These are phyloP conservation scores for Thyridium curvatum DNA, from an alignment of 2,329 filamentous ascomycete species.

Conservation along the genomic window DNA sequence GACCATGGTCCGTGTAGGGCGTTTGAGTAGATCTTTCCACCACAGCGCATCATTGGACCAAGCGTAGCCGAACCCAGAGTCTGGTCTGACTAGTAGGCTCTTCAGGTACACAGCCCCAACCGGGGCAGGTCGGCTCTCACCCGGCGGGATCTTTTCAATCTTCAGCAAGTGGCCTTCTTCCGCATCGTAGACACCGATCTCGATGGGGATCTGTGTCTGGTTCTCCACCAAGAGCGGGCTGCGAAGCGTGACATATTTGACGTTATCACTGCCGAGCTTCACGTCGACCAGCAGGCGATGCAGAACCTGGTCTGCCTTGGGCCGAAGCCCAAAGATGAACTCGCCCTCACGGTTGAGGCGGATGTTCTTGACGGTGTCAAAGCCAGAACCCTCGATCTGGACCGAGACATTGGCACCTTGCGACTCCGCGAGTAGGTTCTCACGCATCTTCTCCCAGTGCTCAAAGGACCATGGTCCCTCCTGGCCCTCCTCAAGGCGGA, in stretches of 20 bases:
- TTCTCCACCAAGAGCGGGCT: conserved; percentile 92
- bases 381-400: conserved; percentile 85
- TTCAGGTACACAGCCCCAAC: conserved; percentile 91
- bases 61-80: conserved; percentile 92
- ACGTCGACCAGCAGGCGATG: conserved; percentile 92
- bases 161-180: conserved; percentile 87
- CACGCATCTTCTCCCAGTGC: conserved; percentile 92
- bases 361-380: conserved; percentile 83
- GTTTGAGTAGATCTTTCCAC: conserved; percentile 86
- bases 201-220: conserved; percentile 91
- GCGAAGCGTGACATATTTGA: conserved; percentile 95
- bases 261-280: conserved; percentile 83
- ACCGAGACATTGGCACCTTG: conserved; percentile 71
- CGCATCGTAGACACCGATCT: conserved; percentile 84
- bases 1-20: conserved; percentile 78
- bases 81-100: conserved; percentile 78
- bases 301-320: conserved; percentile 75
- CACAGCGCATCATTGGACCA: conserved; percentile 88
- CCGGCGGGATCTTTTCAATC: conserved; percentile 94
- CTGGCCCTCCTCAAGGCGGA: conserved; percentile 79
- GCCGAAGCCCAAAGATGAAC: conserved; percentile 79
- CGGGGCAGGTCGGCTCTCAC: conserved; percentile 81
- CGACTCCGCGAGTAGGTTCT: conserved; percentile 80
- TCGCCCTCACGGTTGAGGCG: conserved; percentile 93
- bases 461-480: conserved; percentile 96